Evolutionary conservation across 805 yeast genomes (phyloP).

Genomic region (Maudiozyma turicensis): DNA sequence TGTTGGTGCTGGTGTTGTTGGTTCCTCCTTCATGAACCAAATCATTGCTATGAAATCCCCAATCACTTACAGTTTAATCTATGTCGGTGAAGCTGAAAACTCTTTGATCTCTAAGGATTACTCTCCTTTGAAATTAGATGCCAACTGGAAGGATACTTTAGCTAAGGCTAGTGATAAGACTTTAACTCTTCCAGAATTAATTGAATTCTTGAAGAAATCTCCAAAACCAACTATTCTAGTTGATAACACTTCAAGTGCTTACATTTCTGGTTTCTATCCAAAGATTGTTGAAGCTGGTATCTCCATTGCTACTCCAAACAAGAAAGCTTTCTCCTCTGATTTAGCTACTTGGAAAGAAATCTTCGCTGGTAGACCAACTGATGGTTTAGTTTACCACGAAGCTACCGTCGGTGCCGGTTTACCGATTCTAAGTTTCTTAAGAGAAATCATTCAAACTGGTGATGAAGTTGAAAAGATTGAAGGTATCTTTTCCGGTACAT

Average conservation of each 20-base stretch:
- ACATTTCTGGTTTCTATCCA: slow-evolving; percentile 71
- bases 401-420: slow-evolving; percentile 98
- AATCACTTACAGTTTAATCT: slow-evolving; percentile 65
- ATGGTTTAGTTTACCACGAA: slow-evolving; percentile 85
- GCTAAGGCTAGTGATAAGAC: slow-evolving; percentile 34
- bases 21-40: slow-evolving; percentile 82
- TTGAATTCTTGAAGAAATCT: slow-evolving; percentile 54
- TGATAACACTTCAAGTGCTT: slow-evolving; percentile 86
- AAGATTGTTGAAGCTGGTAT: slow-evolving; percentile 64
- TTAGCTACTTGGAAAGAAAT: slow-evolving; percentile 68
- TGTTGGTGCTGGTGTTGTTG: slow-evolving; percentile 90
- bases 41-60: slow-evolving; percentile 51
- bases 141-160: slow-evolving; percentile 47
- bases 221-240: slow-evolving; percentile 72
- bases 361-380: slow-evolving; percentile 46
- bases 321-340: slow-evolving; percentile 87
- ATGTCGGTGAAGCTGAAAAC: slow-evolving; percentile 65
- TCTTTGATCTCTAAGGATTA: slow-evolving; percentile 63
- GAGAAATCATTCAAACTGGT: slow-evolving; percentile 85
- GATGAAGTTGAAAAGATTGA: slow-evolving; percentile 86
- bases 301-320: slow-evolving; percentile 96
- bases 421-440: slow-evolving; percentile 83
- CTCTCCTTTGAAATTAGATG: slow-evolving; percentile 47
- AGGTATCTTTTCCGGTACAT: slow-evolving; percentile 93
- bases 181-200: slow-evolving; percentile 49